phyloP scores from a whole-genome alignment of 1,139 yeast species.

The Geotrichum cucujoidarum region DNA sequence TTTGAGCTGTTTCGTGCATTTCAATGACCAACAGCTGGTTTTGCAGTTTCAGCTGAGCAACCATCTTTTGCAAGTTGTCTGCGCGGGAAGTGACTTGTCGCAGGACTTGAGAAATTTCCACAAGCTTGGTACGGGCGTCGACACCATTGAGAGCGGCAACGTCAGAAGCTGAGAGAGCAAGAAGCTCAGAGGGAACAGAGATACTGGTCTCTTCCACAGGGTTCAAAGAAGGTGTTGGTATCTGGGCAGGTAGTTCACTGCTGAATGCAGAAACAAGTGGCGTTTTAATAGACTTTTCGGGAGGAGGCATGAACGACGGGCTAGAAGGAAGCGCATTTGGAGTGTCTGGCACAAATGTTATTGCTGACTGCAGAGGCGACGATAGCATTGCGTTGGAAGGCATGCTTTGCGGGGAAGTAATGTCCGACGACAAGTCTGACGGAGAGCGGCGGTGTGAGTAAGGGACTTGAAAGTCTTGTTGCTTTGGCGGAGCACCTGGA shows the following conservation, averaged over 20 bases:
- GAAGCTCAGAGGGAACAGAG: neutral
- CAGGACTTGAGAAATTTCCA: constrained; percentile 1
- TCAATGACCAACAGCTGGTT: constrained; percentile 40
- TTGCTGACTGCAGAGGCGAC: no score
- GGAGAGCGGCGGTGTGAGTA: no score
- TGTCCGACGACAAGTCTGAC: no score
- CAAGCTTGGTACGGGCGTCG: neutral
- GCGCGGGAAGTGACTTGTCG: neutral
- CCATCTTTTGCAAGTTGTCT: constrained; percentile 20
- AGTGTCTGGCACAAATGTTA: neutral
- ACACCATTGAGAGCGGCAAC: neutral
- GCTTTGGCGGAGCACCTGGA: neutral
- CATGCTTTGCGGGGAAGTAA: no score
- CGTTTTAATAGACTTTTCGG: neutral
- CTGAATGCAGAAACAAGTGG: neutral
- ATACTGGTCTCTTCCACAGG: neutral
- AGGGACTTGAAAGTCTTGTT: neutral
- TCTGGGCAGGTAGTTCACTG: neutral
- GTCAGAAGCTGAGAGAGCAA: neutral
- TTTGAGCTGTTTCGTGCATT: constrained; percentile 39
- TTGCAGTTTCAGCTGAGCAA: constrained; percentile 36
- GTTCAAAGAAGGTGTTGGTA: constrained; percentile 1
- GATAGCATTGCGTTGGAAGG: no score
- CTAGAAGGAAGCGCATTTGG: neutral
- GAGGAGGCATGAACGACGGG: neutral